Percentiles rank a stretch among this genome's conserved stretches.
Conservation (phyloP, 495 filamentous ascomycete species). For the Xylaria nigripes region DNA sequence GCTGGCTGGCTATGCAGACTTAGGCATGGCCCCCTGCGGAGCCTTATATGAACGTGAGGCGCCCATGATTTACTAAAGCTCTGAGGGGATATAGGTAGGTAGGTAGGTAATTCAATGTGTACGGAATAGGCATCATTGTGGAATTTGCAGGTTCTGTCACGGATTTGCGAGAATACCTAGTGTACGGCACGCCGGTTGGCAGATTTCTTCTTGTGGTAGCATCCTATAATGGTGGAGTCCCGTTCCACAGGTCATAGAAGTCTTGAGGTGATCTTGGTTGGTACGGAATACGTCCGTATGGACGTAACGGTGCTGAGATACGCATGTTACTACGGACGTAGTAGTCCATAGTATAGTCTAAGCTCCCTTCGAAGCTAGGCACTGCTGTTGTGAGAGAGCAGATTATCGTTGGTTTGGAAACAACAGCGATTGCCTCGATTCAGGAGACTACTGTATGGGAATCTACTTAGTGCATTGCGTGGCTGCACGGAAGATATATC, state of each 20-base stretch:
- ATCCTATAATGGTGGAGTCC: not conserved
- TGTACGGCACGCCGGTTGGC: not conserved
- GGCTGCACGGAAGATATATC: not conserved
- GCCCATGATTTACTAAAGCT: not conserved
- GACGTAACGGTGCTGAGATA: too few relatives aligned
- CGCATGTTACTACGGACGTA: not conserved
- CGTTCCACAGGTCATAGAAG: slow-evolving; percentile 1
- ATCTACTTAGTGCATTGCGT: not conserved
- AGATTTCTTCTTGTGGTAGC: not conserved
- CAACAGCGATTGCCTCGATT: not conserved
- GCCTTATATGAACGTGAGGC: not conserved
- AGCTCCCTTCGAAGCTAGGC: not conserved
- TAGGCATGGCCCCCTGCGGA: not conserved
- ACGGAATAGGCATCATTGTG: not conserved
- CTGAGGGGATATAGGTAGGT: not conserved
- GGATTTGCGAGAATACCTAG: not conserved
- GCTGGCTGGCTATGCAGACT: not conserved
- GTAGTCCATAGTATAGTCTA: too few relatives aligned
- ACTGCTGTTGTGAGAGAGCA: not conserved
- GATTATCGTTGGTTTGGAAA: not conserved
- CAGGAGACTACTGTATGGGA: slow-evolving; percentile 6
- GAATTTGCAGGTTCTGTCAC: not conserved
- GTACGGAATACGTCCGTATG: not conserved
- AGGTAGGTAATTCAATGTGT: not conserved
- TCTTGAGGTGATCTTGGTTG: not conserved